A percentile compares a stretch with the other conserved stretches of the same genome.
Evolutionary conservation across 2,329 filamentous ascomycete species (phyloP).

Genomic region (Penicillium sumatraense): DNA sequence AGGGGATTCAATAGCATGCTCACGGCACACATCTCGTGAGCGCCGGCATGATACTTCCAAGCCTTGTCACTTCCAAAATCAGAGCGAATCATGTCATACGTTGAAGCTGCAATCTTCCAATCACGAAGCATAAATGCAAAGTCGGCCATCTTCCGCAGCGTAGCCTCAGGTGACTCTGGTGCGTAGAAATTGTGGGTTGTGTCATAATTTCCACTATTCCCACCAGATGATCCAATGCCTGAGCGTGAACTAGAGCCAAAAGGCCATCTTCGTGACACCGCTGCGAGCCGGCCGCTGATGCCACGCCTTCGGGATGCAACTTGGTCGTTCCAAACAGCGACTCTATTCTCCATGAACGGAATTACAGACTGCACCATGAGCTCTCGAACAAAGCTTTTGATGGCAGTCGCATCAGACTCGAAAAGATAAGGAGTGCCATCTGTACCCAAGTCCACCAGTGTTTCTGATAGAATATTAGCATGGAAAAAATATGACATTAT

Average conservation of each 20-base stretch:
- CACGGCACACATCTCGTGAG: constrained; percentile 92
- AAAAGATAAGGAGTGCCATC: constrained; percentile 76
- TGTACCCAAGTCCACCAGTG: constrained; percentile 65
- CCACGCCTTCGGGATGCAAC: constrained; percentile 88
- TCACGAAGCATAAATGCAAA: constrained; percentile 97
- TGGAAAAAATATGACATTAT: background rate
- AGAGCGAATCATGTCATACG: constrained; percentile 84
- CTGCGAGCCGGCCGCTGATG: constrained; percentile 91
- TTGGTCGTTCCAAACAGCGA: constrained; percentile 95
- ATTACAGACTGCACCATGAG: constrained; percentile 94
- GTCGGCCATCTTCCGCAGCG: constrained; percentile 91
- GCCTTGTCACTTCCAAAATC: constrained; percentile 97
- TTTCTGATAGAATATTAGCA: constrained; percentile 31
- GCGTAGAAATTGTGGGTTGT: constrained; percentile 76
- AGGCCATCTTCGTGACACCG: constrained; percentile 86
- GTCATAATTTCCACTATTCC: constrained; percentile 71
- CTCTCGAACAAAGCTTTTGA: constrained; percentile 88
- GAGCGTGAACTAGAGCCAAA: constrained; percentile 73
- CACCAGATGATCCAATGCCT: constrained; percentile 53
- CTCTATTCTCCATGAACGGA: constrained; percentile 92
- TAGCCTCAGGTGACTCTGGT: constrained; percentile 81
- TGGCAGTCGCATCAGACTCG: constrained; percentile 86
- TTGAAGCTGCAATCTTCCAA: constrained; percentile 89
- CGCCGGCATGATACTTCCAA: constrained; percentile 91
- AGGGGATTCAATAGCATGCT: constrained; percentile 79